Evolutionary conservation across 78 protist genomes (phyloP).

Genomic region (Planoprotostelium fungivorum): DNA sequence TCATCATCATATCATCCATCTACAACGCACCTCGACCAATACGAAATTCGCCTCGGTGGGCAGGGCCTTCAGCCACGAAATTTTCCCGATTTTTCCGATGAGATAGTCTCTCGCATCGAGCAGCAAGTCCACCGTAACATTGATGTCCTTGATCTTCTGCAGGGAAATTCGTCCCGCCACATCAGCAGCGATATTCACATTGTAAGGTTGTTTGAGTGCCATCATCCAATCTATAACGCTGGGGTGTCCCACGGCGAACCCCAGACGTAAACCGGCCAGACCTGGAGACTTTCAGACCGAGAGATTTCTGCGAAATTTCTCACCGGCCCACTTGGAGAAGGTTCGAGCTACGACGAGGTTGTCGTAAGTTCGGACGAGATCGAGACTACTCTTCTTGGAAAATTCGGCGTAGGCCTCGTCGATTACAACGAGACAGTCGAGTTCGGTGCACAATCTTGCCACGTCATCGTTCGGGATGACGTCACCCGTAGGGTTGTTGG

Average conservation of each 20-base stretch:
- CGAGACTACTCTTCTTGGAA: neutral
- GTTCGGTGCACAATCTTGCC: neutral
- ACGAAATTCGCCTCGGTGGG: constrained; percentile 9
- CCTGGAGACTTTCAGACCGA: neutral
- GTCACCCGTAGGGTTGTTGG: constrained; percentile 10
- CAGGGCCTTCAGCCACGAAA: neutral
- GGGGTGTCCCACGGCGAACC: neutral
- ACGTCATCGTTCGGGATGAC: neutral
- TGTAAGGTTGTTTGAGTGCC: constrained; percentile 4
- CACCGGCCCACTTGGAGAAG: neutral
- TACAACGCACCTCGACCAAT: neutral
- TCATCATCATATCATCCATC: neutral
- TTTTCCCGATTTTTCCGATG: neutral
- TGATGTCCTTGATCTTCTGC: neutral
- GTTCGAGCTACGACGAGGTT: constrained; percentile 1
- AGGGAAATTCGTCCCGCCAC: constrained; percentile 5
- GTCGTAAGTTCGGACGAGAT: neutral
- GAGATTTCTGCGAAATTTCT: neutral
- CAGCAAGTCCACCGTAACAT: neutral
- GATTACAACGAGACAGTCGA: neutral
- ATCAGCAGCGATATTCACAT: constrained; percentile 1
- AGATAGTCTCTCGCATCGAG: neutral
- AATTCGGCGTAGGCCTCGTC: constrained; percentile 10
- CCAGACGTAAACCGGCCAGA: constrained; percentile 5
- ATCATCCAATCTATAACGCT: neutral